Evolutionary conservation across 169 alveolate genomes (phyloP), one percentile per base, ranked within the genome.

Genomic region (Besnoitia besnoiti): DNA sequence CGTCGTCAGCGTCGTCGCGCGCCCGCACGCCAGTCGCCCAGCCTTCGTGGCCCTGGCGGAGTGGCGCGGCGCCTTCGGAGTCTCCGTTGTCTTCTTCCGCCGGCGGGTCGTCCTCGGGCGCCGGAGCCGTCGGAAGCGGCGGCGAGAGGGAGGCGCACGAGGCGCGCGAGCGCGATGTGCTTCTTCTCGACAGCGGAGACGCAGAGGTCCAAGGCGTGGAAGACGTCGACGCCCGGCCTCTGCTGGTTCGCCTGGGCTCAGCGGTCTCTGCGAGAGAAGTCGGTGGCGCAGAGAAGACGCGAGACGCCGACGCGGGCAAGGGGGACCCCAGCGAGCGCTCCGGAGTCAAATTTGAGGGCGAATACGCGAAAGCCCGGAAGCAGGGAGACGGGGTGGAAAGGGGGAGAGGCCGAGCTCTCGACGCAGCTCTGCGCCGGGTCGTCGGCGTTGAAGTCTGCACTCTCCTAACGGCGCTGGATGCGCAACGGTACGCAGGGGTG

Each of bases 391-490:
- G 24, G 27, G 75, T 37, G 40, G 49, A 4, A 14, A 50, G 24
- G 90, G 39, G 40, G 90, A n/a, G 42, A 37, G 37, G 14, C 49
- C 50, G 40, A 40, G 73, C n/a, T 3, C 30, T 39, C 39, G 67
- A 14, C 35, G 80, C 82, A 5, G 12, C 59, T n/a, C 46, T 42
- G 61, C 0, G 77, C 35, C 0, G 55, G 21, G 82, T 88, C 33
- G 85, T 67, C 49, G 75, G 92, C 14, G 27, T 90, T 24, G 89
- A 90, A 33, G 42, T 49, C 16, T 85, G 85, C 89, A 24, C 89
- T 19, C 14, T 76, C 19, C 59, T 90, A 7, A 61, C 93, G 12
- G 93, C 84, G 7, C 67, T 76, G 24, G 93, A 90, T 37, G 93
- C 93, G 24, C 73, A 67, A 55, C 75, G 89, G 79, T 90, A 75